Evolutionary conservation across 2,329 filamentous ascomycete genomes (phyloP), one percentile per base, ranked within the genome.

Genomic region (Alternaria ventricosa): DNA sequence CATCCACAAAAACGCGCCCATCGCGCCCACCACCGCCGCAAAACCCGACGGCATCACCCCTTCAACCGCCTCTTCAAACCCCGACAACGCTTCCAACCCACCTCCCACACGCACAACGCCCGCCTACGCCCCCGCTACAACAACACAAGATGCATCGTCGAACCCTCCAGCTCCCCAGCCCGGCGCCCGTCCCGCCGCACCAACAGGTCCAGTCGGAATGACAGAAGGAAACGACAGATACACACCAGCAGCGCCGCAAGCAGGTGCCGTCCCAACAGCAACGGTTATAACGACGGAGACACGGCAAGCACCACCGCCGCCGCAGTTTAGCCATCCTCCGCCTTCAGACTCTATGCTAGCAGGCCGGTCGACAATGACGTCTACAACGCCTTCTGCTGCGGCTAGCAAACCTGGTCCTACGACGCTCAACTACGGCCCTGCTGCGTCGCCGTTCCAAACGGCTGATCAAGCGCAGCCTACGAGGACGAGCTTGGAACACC

Each of bases 1-100:
- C 46, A 78, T 84, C 59, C 82, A 84, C 78, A 81, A 81, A 60
- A 77, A 84, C 66, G 79, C 79, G 23, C 83, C 83, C 56, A 84
- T 85, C 66, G 75, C 75, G 12, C 76, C 83, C 6, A 65, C 70
- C 10, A 76, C 83, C 4, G 64, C 71, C 47, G 71, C 73, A 62
- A 83, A 82, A 72, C 68, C 74, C 61, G 64, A 69, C 45, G 80
- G 76, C 33, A 61, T 76, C 23, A 81, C 79, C 1, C 79, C 80
- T 4, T 75, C 81, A 61, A 82, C 81, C 5, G 66, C 74, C 57
- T 78, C 80, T 0, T 67, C 71, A 23, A 27, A 60, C 30, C 45
- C 44, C 20, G 59, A 27, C 25, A 60, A 69, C 55, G 66, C 64
- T 6, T 67, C 70, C n/a, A 69, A 71, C 57, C 69, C 71, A 58